A percentile compares a stretch with the other conserved stretches of the same genome.
Evolutionary conservation across 225 moss, liverwort and hornwort species (phyloP).

Genomic region (Bryoerythrophyllum caledonicum): DNA sequence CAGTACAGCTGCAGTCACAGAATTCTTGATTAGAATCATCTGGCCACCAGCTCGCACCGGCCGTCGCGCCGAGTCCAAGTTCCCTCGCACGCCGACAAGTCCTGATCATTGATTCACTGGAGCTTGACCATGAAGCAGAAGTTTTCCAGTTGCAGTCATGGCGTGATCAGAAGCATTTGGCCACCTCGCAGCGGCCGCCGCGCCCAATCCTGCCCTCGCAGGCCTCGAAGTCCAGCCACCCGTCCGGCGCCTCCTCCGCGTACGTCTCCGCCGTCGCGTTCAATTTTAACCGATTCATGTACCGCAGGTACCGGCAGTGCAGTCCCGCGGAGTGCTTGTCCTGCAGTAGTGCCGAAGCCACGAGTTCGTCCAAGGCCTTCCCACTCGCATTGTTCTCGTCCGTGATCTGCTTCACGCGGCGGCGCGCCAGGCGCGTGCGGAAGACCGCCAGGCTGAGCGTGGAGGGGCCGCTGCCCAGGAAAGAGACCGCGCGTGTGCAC

Average conservation of each 20-base stretch:
- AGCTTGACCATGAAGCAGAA: no score
- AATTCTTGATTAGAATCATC: no score
- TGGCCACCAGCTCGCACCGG: no score
- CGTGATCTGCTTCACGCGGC: constrained; percentile 32
- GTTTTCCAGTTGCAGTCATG: not conserved
- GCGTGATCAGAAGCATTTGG: constrained; percentile 47
- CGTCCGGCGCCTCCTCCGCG: constrained; percentile 52
- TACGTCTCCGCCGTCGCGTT: constrained; percentile 37
- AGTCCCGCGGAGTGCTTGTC: constrained; percentile 57
- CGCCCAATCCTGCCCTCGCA: constrained; percentile 56
- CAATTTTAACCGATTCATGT: constrained; percentile 29
- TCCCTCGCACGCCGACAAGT: no score
- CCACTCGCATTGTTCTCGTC: not conserved
- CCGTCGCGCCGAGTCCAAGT: no score
- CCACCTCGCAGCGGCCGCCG: constrained; percentile 54
- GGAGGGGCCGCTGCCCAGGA: constrained; percentile 83
- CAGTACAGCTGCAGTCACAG: no score
- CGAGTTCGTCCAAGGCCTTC: constrained; percentile 28
- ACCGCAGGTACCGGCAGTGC: constrained; percentile 48
- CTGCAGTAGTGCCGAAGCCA: constrained; percentile 30
- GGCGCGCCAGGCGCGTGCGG: constrained; percentile 41
- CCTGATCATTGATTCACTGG: no score
- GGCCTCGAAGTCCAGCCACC: constrained; percentile 57
- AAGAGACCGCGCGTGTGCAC: constrained; percentile 56
- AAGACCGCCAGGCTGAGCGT: constrained; percentile 76